phyloP scores from a whole-genome alignment of 140 eudicot genomes.

The Senecio squalidus region DNA sequence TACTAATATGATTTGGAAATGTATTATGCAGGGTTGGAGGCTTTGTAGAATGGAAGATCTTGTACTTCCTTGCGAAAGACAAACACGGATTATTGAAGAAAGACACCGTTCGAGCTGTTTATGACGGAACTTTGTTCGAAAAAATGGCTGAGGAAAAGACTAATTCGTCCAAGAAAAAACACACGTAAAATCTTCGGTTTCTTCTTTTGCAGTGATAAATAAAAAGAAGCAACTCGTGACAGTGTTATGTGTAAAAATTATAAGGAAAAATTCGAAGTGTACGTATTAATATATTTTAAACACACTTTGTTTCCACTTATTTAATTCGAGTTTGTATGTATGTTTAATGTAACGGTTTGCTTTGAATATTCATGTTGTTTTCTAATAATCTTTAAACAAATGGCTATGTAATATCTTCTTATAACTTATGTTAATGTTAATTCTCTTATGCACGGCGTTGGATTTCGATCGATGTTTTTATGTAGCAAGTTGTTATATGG shows the following conservation, averaged over 20 bases:
- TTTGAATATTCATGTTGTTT: too few species aligned
- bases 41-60: constrained; percentile 42
- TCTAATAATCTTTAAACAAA: too few species aligned
- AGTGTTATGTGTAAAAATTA: neutral
- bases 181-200: neutral
- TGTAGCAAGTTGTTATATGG: too few species aligned
- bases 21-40: constrained; percentile 43
- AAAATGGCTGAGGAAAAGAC: constrained; percentile 42
- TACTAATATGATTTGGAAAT: neutral
- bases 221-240: neutral
- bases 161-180: constrained; percentile 36
- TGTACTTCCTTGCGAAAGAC: constrained; percentile 53
- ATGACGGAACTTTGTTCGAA: constrained; percentile 74
- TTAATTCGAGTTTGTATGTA: too few species aligned
- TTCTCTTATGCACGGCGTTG: too few species aligned
- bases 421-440: too few species aligned
- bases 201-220: neutral
- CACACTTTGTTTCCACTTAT: too few species aligned
- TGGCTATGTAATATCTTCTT: too few species aligned
- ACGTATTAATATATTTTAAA: too few species aligned
- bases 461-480: too few species aligned
- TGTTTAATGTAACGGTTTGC: too few species aligned
- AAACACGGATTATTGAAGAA: constrained; percentile 54
- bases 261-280: too few species aligned
- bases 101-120: constrained; percentile 55